Conservation (phyloP, 148 eudicot genomes). For the Suaeda aralocaspica region DNA sequence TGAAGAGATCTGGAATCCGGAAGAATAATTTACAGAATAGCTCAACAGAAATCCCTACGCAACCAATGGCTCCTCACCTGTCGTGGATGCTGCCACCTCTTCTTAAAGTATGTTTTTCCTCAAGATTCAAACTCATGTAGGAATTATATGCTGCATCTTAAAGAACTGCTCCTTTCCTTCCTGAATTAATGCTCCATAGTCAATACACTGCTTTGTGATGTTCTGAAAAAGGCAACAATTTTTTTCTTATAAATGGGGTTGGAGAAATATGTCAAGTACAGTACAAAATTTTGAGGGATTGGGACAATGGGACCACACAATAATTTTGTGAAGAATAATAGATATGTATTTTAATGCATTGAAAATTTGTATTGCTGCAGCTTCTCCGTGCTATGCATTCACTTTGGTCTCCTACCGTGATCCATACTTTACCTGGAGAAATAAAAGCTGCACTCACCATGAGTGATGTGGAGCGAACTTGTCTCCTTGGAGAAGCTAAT, state of each 20-base stretch:
- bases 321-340: background rate
- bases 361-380: slow-evolving; percentile 33
- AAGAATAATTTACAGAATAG: slow-evolving; percentile 48
- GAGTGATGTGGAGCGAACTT: slow-evolving; percentile 68
- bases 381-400: slow-evolving; percentile 94
- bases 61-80: slow-evolving; percentile 89
- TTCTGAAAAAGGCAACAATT: background rate
- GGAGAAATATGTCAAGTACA: background rate
- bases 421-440: slow-evolving; percentile 76
- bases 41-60: slow-evolving; percentile 36
- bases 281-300: too few relatives aligned
- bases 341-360: background rate
- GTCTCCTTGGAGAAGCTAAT: slow-evolving; percentile 84
- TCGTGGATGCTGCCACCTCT: slow-evolving; percentile 99
- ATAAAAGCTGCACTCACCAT: slow-evolving; percentile 83
- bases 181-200: background rate
- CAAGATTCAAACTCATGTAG: background rate
- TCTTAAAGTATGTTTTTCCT: slow-evolving; percentile 55
- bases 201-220: background rate
- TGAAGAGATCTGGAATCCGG: slow-evolving; percentile 80
- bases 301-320: too few relatives aligned
- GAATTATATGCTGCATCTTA: background rate
- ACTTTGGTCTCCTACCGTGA: slow-evolving; percentile 85
- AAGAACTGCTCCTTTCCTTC: background rate
- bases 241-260: background rate